Percentiles rank a stretch among this genome's conserved stretches.
Evolutionary conservation across 2,329 filamentous ascomycete genomes (phyloP).

Genomic region (Lasiodiplodia hormozganensis): DNA sequence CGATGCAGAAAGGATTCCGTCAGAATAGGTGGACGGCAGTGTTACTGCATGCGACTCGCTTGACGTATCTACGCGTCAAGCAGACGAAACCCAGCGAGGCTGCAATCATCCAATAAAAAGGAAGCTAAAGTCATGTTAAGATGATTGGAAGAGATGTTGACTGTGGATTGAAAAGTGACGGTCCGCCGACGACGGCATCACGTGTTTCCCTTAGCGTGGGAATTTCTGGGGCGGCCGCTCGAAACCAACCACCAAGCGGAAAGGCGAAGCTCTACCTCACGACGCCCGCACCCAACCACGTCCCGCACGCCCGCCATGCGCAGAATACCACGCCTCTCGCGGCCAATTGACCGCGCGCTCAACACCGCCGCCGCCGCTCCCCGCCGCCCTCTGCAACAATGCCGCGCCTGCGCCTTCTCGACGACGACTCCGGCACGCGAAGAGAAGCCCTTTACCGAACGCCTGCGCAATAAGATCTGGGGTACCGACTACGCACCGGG

Average conservation of each 20-base stretch:
- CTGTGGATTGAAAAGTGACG: not conserved
- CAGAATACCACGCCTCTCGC: slow-evolving; percentile 23
- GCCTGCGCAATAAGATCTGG: slow-evolving; percentile 25
- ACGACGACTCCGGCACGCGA: not conserved
- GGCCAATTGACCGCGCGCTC: slow-evolving; percentile 24
- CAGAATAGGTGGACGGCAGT: not conserved
- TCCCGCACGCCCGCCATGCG: slow-evolving; percentile 11
- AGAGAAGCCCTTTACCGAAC: not conserved
- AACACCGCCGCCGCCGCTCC: not conserved
- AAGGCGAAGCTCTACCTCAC: not conserved
- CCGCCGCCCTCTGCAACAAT: not conserved
- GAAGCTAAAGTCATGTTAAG: not conserved
- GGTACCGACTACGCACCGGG: slow-evolving; percentile 28
- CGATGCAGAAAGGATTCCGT: not conserved
- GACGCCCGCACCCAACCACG: not conserved
- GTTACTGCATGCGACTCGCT: not conserved
- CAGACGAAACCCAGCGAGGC: not conserved
- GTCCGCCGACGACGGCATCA: not conserved
- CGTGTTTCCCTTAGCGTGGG: slow-evolving; percentile 7
- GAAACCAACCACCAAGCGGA: not conserved
- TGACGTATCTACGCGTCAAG: not conserved
- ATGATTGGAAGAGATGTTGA: not conserved
- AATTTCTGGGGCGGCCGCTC: slow-evolving; percentile 19
- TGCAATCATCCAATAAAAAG: not conserved
- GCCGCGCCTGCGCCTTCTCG: slow-evolving; percentile 13